Conservation (phyloP, 192 early-diverging fungal genomes). For the Mortierella antarctica region DNA sequence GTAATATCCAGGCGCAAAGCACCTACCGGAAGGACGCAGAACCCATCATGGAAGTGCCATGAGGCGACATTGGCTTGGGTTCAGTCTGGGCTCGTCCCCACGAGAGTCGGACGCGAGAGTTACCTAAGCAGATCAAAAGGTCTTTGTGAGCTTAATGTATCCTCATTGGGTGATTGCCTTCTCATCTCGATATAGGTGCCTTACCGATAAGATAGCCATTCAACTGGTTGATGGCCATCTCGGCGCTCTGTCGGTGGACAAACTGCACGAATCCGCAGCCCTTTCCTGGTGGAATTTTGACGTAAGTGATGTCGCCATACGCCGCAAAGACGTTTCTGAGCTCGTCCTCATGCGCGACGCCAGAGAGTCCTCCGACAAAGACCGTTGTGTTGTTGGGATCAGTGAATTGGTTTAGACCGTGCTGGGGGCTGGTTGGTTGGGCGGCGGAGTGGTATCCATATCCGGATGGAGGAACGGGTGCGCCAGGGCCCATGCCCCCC, state of each 20-base stretch:
- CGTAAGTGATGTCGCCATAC: constrained; percentile 93
- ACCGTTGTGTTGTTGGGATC: constrained; percentile 97
- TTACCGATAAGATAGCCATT: constrained; percentile 87
- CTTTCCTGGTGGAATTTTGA: constrained; percentile 95
- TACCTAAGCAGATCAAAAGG: constrained; percentile 20
- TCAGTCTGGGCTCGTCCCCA: constrained; percentile 70
- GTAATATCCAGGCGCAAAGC: neutral
- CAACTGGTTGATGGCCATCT: constrained; percentile 90
- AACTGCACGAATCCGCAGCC: constrained; percentile 97
- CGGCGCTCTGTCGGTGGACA: constrained; percentile 83
- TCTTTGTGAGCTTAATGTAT: neutral
- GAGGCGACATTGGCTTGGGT: constrained; percentile 51
- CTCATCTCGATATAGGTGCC: neutral
- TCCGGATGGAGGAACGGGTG: neutral
- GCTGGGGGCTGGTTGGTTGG: constrained; percentile 51
- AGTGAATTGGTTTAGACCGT: constrained; percentile 55
- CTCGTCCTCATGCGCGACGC: constrained; percentile 86
- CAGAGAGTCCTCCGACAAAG: constrained; percentile 95
- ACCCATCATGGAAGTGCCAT: constrained; percentile 32
- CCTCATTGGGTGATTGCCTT: neutral
- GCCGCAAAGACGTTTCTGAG: constrained; percentile 78
- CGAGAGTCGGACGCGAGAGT: constrained; percentile 62
- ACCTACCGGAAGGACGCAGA: constrained; percentile 38
- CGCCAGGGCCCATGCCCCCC: constrained; percentile 7
- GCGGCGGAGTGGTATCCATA: constrained; percentile 38